Conservation (phyloP, 1,284 basidiomycete species). For the Marasmius sp. region DNA sequence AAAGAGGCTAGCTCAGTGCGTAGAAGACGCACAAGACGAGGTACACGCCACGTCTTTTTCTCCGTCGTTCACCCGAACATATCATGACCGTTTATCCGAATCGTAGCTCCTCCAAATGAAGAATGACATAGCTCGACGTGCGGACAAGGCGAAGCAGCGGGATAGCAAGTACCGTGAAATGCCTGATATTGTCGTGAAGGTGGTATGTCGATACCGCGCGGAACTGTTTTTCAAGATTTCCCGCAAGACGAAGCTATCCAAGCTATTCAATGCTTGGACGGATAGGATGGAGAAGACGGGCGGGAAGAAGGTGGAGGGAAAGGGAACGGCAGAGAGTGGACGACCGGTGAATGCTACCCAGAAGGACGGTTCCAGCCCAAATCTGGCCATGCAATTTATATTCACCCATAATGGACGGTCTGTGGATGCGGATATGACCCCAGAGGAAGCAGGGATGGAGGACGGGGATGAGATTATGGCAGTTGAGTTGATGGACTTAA, state of each 20-base stretch:
- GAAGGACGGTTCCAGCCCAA: constrained; percentile 25
- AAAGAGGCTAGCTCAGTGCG: constrained; percentile 70
- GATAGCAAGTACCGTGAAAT: constrained; percentile 73
- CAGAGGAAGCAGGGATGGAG: constrained; percentile 82
- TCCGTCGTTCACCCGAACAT: constrained; percentile 9
- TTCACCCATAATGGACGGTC: constrained; percentile 78
- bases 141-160: constrained; percentile 70
- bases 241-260: constrained; percentile 78
- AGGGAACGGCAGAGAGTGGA: constrained; percentile 21
- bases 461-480: constrained; percentile 83
- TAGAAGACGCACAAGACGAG: constrained; percentile 83
- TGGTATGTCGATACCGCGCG: constrained; percentile 81
- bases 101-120: constrained; percentile 73
- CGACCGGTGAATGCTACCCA: constrained; percentile 41
- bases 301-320: constrained; percentile 39
- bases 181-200: constrained; percentile 82
- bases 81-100: constrained; percentile 5
- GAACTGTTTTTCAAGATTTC: constrained; percentile 88
- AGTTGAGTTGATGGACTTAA: constrained; percentile 84
- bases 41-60: constrained; percentile 33
- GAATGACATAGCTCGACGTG: constrained; percentile 71
- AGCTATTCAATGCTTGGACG: constrained; percentile 83
- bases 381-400: constrained; percentile 65
- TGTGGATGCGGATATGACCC: constrained; percentile 73
- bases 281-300: constrained; percentile 70